Conservation (phyloP, 208 protist species). For the Trypanosoma grayi region DNA sequence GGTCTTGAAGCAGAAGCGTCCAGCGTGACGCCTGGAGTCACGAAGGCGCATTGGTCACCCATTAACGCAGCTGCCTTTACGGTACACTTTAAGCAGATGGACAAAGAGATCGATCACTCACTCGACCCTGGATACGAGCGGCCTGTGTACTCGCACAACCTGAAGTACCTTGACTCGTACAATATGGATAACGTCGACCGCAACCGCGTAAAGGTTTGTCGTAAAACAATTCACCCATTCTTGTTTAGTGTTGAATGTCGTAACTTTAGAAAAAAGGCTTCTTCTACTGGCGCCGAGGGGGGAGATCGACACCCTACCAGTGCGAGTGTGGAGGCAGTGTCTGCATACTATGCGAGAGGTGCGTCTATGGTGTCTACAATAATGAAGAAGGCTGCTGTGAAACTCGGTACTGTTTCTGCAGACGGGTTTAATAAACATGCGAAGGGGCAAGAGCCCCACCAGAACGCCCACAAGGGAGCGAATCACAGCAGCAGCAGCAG, state of each 20-base stretch:
- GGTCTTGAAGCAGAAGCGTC: not conserved
- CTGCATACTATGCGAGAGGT: constrained; percentile 42
- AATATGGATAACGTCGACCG: not conserved
- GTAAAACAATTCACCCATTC: constrained; percentile 51
- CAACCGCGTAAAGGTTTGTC: constrained; percentile 8
- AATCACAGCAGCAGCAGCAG: constrained; percentile 12
- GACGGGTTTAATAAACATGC: too few species aligned
- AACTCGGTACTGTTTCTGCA: constrained; percentile 27
- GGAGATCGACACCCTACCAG: constrained; percentile 47
- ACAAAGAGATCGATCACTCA: constrained; percentile 2
- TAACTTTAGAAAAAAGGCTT: constrained; percentile 39
- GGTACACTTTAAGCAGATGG: constrained; percentile 37
- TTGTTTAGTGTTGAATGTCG: constrained; percentile 45
- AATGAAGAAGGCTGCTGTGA: constrained; percentile 17
- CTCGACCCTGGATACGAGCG: constrained; percentile 18
- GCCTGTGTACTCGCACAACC: constrained; percentile 5
- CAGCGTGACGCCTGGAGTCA: not conserved
- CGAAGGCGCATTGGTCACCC: constrained; percentile 29
- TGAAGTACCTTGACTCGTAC: constrained; percentile 15
- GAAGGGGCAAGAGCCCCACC: constrained; percentile 19
- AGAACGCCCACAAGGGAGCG: constrained; percentile 13
- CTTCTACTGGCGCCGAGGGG: constrained; percentile 25
- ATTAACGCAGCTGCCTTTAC: constrained; percentile 55
- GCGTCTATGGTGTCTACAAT: constrained; percentile 48
- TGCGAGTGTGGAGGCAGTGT: constrained; percentile 48